Base-by-base conservation (phyloP, 768 basidiomycete genomes). In the Tylopilus plumbeoviolaceoides region DNA sequence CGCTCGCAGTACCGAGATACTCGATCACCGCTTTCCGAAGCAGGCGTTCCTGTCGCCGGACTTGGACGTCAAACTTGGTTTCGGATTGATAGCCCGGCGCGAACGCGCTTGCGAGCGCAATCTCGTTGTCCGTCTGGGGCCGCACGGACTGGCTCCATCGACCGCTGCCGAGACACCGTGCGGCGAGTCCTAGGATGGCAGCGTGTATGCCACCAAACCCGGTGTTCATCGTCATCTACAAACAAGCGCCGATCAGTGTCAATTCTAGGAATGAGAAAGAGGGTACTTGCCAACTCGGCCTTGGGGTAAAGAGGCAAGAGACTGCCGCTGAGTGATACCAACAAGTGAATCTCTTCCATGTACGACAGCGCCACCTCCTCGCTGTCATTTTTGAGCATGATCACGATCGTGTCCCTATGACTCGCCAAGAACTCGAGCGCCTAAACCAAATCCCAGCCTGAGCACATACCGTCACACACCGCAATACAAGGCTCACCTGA, bases 201-300 rank as follows among this genome's bases (percentile, higher is more conserved):
- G 82, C 75, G 62, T 98, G 95, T 43, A 95, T 79, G 0, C 84
- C 83, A 4, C 95, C 95, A 62, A 91, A 95, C 5, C 90, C 89
- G 2, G 89, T 79, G 55, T 80, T 84, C 21, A 82, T 75, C n/a
- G 81, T 78, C 44, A 76, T 65, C 81, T 83, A 44, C 10, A 0
- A 8, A 7, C 44, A 51, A 14, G n/a, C 33, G 9, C 0, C 7
- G 8, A n/a, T 57, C 44, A 57, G 51, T 25, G 17, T 35, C 28
- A 30, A 30, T 38, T 17, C 42, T 51, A 23, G 45, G 17, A 27
- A 17, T 7, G 38, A 36, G 17, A 11, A 4, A 5, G 17, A 25
- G 20, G 15, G 15, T 14, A 75, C 86, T 63, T 56, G 91, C 94
- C 67, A 95, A 67, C 59, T 95, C 93, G 0, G 85, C 75, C 60